phyloP scores from a whole-genome alignment of 2,329 filamentous ascomycete species.

The Aspergillus neoniger region DNA sequence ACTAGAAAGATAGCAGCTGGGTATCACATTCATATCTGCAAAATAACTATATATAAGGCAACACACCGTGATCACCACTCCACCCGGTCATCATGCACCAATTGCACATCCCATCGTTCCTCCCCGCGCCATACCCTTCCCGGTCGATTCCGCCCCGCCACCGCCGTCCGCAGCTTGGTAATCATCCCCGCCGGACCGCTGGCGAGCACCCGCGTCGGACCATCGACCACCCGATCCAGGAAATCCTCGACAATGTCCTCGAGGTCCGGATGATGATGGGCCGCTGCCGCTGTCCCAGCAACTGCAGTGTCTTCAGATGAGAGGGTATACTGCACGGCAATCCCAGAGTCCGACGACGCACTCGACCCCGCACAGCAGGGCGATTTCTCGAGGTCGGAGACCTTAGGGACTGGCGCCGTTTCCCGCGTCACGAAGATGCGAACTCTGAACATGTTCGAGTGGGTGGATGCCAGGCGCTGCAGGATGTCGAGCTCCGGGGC shows the following conservation, averaged over 20 bases:
- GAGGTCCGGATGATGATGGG: slow-evolving; percentile 26
- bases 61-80: slow-evolving; percentile 18
- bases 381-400: neutral
- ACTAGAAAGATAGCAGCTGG: too few relatives aligned
- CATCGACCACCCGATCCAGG: slow-evolving; percentile 48
- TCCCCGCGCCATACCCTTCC: slow-evolving; percentile 60
- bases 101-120: slow-evolving; percentile 56
- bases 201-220: slow-evolving; percentile 59
- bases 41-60: too few relatives aligned
- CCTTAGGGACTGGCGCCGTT: neutral
- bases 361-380: neutral
- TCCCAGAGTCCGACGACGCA: slow-evolving; percentile 3
- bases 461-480: slow-evolving; percentile 25
- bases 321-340: slow-evolving; percentile 16
- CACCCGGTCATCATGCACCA: slow-evolving; percentile 63
- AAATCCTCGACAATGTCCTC: slow-evolving; percentile 52
- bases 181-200: slow-evolving; percentile 62
- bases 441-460: slow-evolving; percentile 49
- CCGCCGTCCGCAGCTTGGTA: slow-evolving; percentile 42
- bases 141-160: slow-evolving; percentile 51
- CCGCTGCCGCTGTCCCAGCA: slow-evolving; percentile 2
- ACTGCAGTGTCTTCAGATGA: neutral
- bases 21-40: too few relatives aligned
- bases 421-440: slow-evolving; percentile 64
- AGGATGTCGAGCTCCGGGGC: slow-evolving; percentile 57